Base-by-base conservation (phyloP, 768 basidiomycete species). In the Glaciozyma martinii region DNA sequence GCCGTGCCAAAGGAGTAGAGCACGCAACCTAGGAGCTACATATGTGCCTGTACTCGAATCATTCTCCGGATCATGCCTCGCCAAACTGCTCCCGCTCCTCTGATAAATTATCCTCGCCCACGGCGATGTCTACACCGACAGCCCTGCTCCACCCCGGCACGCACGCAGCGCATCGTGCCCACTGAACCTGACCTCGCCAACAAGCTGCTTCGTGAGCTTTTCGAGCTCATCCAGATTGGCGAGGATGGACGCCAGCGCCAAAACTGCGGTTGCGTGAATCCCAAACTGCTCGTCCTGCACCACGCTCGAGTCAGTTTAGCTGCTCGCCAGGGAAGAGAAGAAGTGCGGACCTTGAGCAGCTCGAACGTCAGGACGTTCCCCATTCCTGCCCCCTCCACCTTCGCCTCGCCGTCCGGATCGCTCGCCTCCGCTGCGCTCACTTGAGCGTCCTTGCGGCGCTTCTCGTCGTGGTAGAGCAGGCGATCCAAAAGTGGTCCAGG, bases 401-500 rank as follows among this genome's bases (percentile, higher is more conserved):
- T 43, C 44, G 54, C 30, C 16, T 27, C 40, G 23, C 30, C 46
- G 7, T 52, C 40, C 3, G 27, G 13, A 7, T 60, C 54, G 25
- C 18, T 21, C 30, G 32, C 30, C 18, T 16, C 25, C 27, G 29
- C 5, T 12, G 30, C 13, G 19, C 10, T 29, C 8, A 5, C 27
- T 9, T 13, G 49, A 40, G 30, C 32, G 53, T 64, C 32, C 30
- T 59, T 30, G 3, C 64, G 56, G 12, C 62, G 54, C 3, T 60
- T 63, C 18, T 33, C 32, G 54, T 69, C 73, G 72, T 82, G 81
- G 71, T 81, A 81, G 59, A 81, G 74, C 3, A 82, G 74, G 25
- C 81, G 74, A 55, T 81, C 81, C 29, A 80, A 70, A 29, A 83
- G 76, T 32, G 75, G 78, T 30, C 73, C 74, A 23, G 78, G 79